A percentile compares a stretch with the other conserved stretches of the same genome.
phyloP scores from a whole-genome alignment of 2,329 filamentous ascomycete genomes.

The Zelopaecilomyces penicillatus region DNA sequence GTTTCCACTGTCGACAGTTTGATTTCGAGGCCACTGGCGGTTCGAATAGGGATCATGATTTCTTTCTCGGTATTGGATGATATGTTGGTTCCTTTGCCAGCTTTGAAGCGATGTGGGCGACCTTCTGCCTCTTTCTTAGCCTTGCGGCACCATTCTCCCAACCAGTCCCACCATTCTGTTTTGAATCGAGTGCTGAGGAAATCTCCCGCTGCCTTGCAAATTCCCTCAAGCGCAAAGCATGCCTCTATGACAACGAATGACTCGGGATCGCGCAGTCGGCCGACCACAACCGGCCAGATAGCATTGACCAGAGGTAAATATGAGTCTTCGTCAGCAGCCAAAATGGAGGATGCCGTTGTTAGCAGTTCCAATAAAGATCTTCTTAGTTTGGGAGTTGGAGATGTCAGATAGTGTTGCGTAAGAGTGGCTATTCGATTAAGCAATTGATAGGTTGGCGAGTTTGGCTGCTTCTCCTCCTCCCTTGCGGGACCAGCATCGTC shows the following conservation, averaged over 20 bases:
- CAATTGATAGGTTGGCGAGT: conserved; percentile 71
- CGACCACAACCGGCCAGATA: conserved; percentile 75
- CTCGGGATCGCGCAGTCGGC: conserved; percentile 58
- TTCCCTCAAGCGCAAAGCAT: conserved; percentile 55
- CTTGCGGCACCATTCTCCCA: conserved; percentile 41
- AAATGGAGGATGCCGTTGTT: conserved; percentile 59
- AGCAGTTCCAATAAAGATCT: conserved; percentile 72
- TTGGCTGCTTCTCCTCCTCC: conserved; percentile 49
- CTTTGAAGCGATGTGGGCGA: conserved; percentile 6
- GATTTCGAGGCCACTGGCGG: conserved; percentile 14
- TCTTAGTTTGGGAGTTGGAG: conserved; percentile 69
- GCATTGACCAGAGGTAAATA: conserved; percentile 87
- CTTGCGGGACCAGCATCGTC: conserved; percentile 26
- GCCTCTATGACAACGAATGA: conserved; percentile 62
- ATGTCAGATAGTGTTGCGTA: conserved; percentile 85
- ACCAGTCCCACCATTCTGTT: conserved; percentile 57
- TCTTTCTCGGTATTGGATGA: conserved; percentile 1
- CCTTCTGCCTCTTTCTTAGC: conserved; percentile 31
- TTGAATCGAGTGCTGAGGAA: conserved; percentile 73
- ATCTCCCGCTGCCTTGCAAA: conserved; percentile 67
- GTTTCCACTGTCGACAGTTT: conserved; percentile 9
- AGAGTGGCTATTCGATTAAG: conserved; percentile 73
- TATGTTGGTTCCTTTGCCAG: neutral
- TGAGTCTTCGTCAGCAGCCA: conserved; percentile 68
- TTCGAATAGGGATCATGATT: conserved; percentile 26